Conservation (phyloP, 2,329 filamentous ascomycete species). For the Beauveria asiatica region DNA sequence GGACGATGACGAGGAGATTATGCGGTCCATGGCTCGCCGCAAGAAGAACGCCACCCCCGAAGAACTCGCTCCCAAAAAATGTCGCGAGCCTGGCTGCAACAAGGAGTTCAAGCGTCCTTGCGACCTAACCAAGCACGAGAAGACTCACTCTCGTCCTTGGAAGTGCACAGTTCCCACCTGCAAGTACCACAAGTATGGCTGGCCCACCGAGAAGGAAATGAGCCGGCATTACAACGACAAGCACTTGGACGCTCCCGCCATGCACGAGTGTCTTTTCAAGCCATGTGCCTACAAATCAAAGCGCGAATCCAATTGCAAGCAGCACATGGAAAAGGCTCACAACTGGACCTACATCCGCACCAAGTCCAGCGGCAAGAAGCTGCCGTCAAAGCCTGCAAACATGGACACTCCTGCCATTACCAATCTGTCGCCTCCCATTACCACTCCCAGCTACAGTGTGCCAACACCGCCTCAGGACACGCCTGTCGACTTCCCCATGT, state of each 20-base stretch:
- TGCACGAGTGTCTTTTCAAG: constrained; percentile 75
- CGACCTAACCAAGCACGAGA: constrained; percentile 95
- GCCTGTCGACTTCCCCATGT: constrained; percentile 38
- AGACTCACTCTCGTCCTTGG: constrained; percentile 93
- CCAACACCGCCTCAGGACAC: constrained; percentile 45
- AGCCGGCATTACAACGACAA: constrained; percentile 96
- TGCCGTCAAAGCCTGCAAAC: constrained; percentile 34
- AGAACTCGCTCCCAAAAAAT: constrained; percentile 72
- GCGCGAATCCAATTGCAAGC: constrained; percentile 93
- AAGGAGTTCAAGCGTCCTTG: constrained; percentile 97
- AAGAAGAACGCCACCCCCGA: constrained; percentile 88
- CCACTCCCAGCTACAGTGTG: constrained; percentile 39
- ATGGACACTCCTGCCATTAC: constrained; percentile 51
- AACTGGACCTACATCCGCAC: constrained; percentile 85
- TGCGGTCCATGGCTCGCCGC: constrained; percentile 88
- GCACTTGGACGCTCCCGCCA: constrained; percentile 69
- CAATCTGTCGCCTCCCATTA: constrained; percentile 54
- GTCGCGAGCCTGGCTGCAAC: constrained; percentile 65
- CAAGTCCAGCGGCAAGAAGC: constrained; percentile 77
- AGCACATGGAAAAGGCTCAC: constrained; percentile 97
- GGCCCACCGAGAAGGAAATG: constrained; percentile 96
- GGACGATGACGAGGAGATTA: constrained; percentile 72
- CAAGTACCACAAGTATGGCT: constrained; percentile 85
- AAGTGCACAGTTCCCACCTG: constrained; percentile 78
- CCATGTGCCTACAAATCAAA: constrained; percentile 92